A percentile compares a stretch with the other conserved stretches of the same genome.
These are phyloP conservation scores for Fusarium tupiense DNA, from an alignment of 2,329 filamentous ascomycete species.

Conservation along the genomic window DNA sequence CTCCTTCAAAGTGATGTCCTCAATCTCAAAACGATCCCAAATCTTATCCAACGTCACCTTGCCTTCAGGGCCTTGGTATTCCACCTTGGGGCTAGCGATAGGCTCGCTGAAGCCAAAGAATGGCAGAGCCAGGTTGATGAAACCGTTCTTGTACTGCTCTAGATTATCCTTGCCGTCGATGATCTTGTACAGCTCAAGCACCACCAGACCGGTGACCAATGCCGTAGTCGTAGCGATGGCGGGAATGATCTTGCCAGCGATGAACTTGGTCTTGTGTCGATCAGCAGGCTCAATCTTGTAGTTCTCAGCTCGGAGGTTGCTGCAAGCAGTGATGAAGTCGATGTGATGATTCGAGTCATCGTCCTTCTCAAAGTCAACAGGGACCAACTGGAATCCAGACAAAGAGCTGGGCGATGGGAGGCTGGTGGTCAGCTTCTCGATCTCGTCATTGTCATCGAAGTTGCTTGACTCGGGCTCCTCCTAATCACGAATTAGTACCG, in stretches of 20 bases:
- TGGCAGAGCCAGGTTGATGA: constrained; percentile 93
- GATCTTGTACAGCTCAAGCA: constrained; percentile 95
- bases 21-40: constrained; percentile 95
- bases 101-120: constrained; percentile 99
- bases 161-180: constrained; percentile 96
- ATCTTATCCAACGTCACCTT: constrained; percentile 92
- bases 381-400: constrained; percentile 86
- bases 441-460: constrained; percentile 78
- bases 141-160: constrained; percentile 99
- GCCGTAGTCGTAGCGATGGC: constrained; percentile 98
- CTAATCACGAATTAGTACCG: constrained; percentile 46
- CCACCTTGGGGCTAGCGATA: constrained; percentile 91
- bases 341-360: constrained; percentile 98
- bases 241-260: constrained; percentile 98
- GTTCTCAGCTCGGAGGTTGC: constrained; percentile 95
- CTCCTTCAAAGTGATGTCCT: constrained; percentile 84
- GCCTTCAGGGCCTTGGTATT: constrained; percentile 81
- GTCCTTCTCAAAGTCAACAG: constrained; percentile 98
- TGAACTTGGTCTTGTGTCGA: constrained; percentile 98
- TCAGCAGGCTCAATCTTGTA: constrained; percentile 96
- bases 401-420: constrained; percentile 83
- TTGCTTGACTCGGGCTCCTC: constrained; percentile 86
- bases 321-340: constrained; percentile 97
- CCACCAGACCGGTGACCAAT: constrained; percentile 90
- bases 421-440: constrained; percentile 75